Percentiles rank a stretch among this genome's conserved stretches.
These are phyloP conservation scores for Suillus luteus DNA, from an alignment of 768 basidiomycete genomes.

Conservation along the genomic window DNA sequence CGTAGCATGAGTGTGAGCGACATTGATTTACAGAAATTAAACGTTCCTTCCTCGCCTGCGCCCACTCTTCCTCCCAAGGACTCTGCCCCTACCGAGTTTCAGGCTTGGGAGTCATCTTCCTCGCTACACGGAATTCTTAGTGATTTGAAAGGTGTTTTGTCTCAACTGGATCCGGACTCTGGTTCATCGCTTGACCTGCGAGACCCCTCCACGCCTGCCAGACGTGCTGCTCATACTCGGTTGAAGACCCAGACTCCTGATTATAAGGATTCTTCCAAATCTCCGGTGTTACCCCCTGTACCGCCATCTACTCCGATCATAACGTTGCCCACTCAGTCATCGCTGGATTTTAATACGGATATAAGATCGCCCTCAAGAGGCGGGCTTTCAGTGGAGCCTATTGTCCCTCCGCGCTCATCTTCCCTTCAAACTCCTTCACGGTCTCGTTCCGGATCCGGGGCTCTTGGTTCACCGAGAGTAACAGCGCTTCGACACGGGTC, in stretches of 20 bases:
- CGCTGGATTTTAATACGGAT: slow-evolving; percentile 20
- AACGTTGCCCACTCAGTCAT: slow-evolving; percentile 26
- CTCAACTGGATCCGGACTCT: slow-evolving; percentile 60
- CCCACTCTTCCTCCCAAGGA: slow-evolving; percentile 40
- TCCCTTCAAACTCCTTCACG: slow-evolving; percentile 35
- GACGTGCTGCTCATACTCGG: slow-evolving; percentile 40
- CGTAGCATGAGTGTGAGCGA: slow-evolving; percentile 77
- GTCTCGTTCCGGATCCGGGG: slow-evolving; percentile 33
- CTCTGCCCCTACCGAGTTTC: slow-evolving; percentile 24
- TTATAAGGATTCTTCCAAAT: slow-evolving; percentile 18
- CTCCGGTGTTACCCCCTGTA: slow-evolving; percentile 21
- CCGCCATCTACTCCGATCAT: slow-evolving; percentile 26
- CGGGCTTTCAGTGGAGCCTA: slow-evolving; percentile 42
- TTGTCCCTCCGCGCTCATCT: slow-evolving; percentile 32
- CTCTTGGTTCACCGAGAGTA: slow-evolving; percentile 34
- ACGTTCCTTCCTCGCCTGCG: slow-evolving; percentile 38
- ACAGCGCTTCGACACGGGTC: slow-evolving; percentile 39
- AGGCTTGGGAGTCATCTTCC: slow-evolving; percentile 43
- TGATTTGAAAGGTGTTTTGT: slow-evolving; percentile 74
- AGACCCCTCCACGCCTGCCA: slow-evolving; percentile 63
- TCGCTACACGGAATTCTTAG: slow-evolving; percentile 64
- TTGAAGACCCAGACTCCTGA: slow-evolving; percentile 31
- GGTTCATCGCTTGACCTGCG: slow-evolving; percentile 57
- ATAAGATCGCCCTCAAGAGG: slow-evolving; percentile 51
- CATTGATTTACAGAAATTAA: slow-evolving; percentile 53